Percentiles rank a stretch among this genome's conserved stretches.
phyloP scores from a whole-genome alignment of 371 early-diverging fungal genomes.

The Mortierella sp. region DNA sequence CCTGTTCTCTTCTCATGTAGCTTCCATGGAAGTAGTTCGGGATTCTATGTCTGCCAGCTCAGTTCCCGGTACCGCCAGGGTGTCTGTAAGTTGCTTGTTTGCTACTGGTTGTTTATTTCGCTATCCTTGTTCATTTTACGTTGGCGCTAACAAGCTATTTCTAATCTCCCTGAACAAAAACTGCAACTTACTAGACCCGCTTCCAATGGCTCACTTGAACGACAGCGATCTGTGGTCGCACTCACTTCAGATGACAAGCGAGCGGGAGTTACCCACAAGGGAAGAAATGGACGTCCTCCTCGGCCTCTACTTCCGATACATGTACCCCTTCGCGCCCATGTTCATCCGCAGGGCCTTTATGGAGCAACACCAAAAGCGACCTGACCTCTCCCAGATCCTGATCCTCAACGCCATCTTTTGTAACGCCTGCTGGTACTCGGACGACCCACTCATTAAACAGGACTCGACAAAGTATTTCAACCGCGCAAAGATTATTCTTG shows the following conservation, averaged over 20 bases:
- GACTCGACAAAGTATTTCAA: slow-evolving; percentile 58
- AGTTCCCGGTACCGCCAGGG: slow-evolving; percentile 57
- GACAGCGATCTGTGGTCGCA: slow-evolving; percentile 59
- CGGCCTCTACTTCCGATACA: slow-evolving; percentile 55
- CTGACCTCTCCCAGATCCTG: slow-evolving; percentile 55
- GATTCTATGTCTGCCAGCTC: slow-evolving; percentile 58
- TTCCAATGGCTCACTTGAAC: slow-evolving; percentile 57
- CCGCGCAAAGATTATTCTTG: slow-evolving; percentile 55
- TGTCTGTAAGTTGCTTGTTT: slow-evolving; percentile 39
- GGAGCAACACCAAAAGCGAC: slow-evolving; percentile 40
- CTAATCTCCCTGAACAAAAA: not conserved
- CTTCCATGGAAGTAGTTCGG: slow-evolving; percentile 57
- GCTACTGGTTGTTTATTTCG: not conserved
- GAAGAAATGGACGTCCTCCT: slow-evolving; percentile 51
- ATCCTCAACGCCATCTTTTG: slow-evolving; percentile 58
- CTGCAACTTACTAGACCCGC: slow-evolving; percentile 34
- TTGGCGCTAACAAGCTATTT: not conserved
- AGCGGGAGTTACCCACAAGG: slow-evolving; percentile 48
- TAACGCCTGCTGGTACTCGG: slow-evolving; percentile 58
- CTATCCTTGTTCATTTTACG: not conserved
- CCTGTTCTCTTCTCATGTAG: slow-evolving; percentile 12
- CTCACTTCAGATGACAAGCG: slow-evolving; percentile 57
- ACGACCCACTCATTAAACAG: slow-evolving; percentile 46
- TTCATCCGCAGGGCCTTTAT: slow-evolving; percentile 52
- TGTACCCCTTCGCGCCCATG: slow-evolving; percentile 59